Conservation (phyloP, 2,329 filamentous ascomycete genomes). For the Berkeleyomyces basicola region DNA sequence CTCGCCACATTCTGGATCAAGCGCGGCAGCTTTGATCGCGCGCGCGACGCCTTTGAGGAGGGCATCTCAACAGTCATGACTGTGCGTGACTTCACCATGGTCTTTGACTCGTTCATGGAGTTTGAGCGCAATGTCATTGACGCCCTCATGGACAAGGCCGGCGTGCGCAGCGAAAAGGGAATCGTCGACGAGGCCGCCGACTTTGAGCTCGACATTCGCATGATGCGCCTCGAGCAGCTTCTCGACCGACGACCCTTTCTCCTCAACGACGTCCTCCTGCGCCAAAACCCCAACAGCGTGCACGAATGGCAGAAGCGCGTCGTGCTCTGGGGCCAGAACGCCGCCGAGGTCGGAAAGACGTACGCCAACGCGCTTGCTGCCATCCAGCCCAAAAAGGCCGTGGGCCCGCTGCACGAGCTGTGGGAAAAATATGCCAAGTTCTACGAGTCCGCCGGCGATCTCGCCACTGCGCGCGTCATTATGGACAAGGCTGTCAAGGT, state of each 20-base stretch:
- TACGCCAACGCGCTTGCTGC: constrained; percentile 89
- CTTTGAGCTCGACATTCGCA: constrained; percentile 85
- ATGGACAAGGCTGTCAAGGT: constrained; percentile 98
- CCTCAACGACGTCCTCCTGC: constrained; percentile 83
- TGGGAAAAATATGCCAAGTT: constrained; percentile 97
- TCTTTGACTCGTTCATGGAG: constrained; percentile 92
- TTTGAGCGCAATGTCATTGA: constrained; percentile 94
- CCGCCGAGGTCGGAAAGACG: constrained; percentile 76
- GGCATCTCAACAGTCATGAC: constrained; percentile 98
- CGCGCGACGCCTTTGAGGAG: constrained; percentile 87
- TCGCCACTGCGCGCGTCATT: constrained; percentile 74
- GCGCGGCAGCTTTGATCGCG: constrained; percentile 78
- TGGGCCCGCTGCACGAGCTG: constrained; percentile 82
- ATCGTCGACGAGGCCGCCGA: constrained; percentile 68
- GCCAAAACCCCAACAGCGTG: constrained; percentile 93
- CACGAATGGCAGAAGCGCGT: constrained; percentile 95
- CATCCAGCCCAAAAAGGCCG: constrained; percentile 84
- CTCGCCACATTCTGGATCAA: constrained; percentile 95
- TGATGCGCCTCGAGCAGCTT: constrained; percentile 94
- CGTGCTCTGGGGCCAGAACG: constrained; percentile 89
- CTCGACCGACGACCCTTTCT: constrained; percentile 96
- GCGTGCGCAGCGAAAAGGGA: constrained; percentile 61
- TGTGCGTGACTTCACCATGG: constrained; percentile 86
- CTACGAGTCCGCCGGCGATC: constrained; percentile 75
- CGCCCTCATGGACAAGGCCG: constrained; percentile 76